Conservation (phyloP, 164 flowering plant genomes). For the Magnolia changhungtana region DNA sequence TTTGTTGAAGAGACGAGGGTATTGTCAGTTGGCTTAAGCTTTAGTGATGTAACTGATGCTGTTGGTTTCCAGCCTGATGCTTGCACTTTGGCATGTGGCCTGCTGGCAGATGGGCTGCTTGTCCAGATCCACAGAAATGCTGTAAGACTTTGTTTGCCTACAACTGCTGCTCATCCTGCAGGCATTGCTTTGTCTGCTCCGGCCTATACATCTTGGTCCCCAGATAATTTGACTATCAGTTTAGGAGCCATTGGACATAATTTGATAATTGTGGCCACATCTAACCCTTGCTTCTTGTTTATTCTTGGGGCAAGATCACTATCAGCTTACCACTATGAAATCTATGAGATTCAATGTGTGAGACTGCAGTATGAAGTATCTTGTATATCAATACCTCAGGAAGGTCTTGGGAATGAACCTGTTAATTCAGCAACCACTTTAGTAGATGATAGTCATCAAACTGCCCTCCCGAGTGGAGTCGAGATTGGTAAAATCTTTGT, state of each 20-base stretch:
- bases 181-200: slow-evolving; percentile 69
- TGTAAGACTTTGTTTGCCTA: slow-evolving; percentile 86
- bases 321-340: slow-evolving; percentile 53
- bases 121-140: slow-evolving; percentile 75
- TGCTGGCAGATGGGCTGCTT: slow-evolving; percentile 67
- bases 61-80: slow-evolving; percentile 87
- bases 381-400: slow-evolving; percentile 74
- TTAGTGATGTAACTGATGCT: slow-evolving; percentile 86
- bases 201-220: slow-evolving; percentile 66
- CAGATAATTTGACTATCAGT: slow-evolving; percentile 63
- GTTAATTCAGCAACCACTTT: slow-evolving; percentile 17
- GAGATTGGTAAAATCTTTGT: slow-evolving; percentile 52
- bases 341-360: slow-evolving; percentile 70
- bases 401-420: slow-evolving; percentile 22
- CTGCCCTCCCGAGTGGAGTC: slow-evolving; percentile 37
- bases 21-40: slow-evolving; percentile 88
- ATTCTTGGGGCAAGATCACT: slow-evolving; percentile 63
- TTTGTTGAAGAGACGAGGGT: slow-evolving; percentile 97
- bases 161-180: slow-evolving; percentile 62
- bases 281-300: slow-evolving; percentile 72
- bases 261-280: slow-evolving; percentile 73
- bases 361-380: slow-evolving; percentile 75
- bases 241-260: slow-evolving; percentile 77
- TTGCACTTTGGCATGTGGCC: slow-evolving; percentile 92
- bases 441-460: slow-evolving; percentile 14